These are phyloP conservation scores for Xylaria sp. DNA, from an alignment of 2,329 filamentous ascomycete species.

Conservation along the genomic window DNA sequence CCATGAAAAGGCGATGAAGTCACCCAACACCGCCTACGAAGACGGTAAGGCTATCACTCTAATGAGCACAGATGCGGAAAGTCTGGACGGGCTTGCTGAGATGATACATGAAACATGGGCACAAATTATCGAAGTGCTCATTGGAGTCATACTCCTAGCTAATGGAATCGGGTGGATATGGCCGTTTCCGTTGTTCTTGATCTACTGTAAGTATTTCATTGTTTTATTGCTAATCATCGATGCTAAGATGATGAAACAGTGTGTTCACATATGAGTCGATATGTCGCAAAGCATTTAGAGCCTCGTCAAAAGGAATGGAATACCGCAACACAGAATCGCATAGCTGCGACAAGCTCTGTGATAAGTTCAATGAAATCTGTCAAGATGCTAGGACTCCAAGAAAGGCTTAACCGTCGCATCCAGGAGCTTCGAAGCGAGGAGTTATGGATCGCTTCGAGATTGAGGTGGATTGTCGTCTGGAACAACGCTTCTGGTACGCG, in stretches of 20 bases:
- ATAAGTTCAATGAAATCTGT: constrained; percentile 46
- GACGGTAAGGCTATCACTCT: constrained; percentile 46
- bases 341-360: constrained; percentile 44
- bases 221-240: neutral
- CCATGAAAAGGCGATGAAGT: constrained; percentile 42
- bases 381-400: constrained; percentile 49
- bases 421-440: constrained; percentile 42
- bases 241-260: too few relatives aligned
- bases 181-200: constrained; percentile 48
- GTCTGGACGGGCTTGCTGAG: constrained; percentile 39
- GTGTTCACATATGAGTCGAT: constrained; percentile 49
- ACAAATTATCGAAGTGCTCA: constrained; percentile 47
- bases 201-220: constrained; percentile 46
- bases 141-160: constrained; percentile 48
- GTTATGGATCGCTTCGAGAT: constrained; percentile 39
- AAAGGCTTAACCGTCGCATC: constrained; percentile 32
- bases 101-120: constrained; percentile 53
- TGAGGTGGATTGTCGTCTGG: constrained; percentile 48
- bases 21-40: constrained; percentile 33
- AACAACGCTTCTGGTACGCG: constrained; percentile 49
- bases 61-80: constrained; percentile 49
- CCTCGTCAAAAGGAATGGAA: constrained; percentile 48
- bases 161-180: constrained; percentile 51
- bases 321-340: constrained; percentile 47
- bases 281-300: constrained; percentile 45